Conservation (phyloP, 139 green algal genomes). For the Dunaliella primolecta region DNA sequence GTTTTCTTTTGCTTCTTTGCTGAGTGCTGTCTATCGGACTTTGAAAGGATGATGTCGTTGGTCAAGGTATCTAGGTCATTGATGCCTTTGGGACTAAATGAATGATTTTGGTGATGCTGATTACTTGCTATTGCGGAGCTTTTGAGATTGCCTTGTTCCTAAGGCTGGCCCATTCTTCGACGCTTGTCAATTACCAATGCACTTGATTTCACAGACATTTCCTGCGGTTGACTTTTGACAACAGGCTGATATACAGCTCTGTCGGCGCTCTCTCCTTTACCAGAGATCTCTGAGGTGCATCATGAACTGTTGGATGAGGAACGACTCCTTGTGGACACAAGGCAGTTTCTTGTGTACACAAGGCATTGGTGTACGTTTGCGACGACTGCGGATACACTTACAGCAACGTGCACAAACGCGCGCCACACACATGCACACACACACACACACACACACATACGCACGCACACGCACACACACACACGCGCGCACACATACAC, state of each 20-base stretch:
- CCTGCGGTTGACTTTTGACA: not conserved
- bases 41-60: too few relatives aligned
- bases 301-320: not conserved
- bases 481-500: not conserved
- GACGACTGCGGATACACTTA: not conserved
- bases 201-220: not conserved
- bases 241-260: too few relatives aligned
- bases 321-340: not conserved
- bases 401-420: not conserved
- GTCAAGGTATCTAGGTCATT: too few relatives aligned
- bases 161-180: too few relatives aligned
- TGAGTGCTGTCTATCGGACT: too few relatives aligned
- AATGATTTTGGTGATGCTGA: too few relatives aligned
- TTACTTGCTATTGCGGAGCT: too few relatives aligned
- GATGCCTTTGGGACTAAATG: too few relatives aligned
- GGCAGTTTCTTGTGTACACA: not conserved
- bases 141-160: too few relatives aligned
- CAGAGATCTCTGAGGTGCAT: too few relatives aligned
- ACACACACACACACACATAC: not conserved
- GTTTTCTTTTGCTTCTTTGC: too few relatives aligned
- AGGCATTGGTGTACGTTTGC: not conserved
- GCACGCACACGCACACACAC: not conserved
- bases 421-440: not conserved
- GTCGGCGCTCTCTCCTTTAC: too few relatives aligned
- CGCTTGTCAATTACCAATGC: not conserved